A percentile compares a stretch with the other conserved stretches of the same genome.
Conservation (phyloP, 1,139 yeast genomes). For the Casaregolazyma lundiana region DNA sequence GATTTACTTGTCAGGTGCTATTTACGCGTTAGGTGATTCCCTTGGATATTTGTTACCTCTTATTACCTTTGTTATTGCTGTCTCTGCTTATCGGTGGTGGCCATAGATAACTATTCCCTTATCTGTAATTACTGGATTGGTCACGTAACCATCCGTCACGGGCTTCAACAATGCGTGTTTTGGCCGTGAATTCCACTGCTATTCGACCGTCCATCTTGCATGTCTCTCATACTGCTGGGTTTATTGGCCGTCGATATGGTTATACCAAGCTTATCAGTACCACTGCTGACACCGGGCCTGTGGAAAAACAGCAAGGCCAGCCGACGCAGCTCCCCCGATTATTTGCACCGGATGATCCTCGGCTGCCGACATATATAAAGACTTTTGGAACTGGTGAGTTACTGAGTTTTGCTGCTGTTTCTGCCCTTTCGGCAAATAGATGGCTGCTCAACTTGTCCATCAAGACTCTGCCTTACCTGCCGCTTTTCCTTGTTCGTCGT, state of each 20-base stretch:
- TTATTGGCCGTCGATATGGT: neutral
- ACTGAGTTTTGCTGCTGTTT: slow-evolving; percentile 29
- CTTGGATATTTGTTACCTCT: no score
- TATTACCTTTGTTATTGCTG: no score
- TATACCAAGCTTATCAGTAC: neutral
- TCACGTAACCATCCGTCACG: no score
- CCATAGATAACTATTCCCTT: no score
- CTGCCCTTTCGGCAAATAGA: slow-evolving; percentile 33
- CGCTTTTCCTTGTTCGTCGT: slow-evolving; percentile 62
- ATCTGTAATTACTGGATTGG: no score
- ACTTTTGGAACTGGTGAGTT: slow-evolving; percentile 23
- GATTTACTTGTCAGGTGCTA: no score
- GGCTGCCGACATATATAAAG: slow-evolving; percentile 19
- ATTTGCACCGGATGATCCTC: slow-evolving; percentile 6
- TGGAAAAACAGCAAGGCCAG: neutral
- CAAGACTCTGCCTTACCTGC: slow-evolving; percentile 42
- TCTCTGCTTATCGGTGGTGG: no score
- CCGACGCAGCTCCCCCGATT: neutral
- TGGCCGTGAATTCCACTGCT: no score
- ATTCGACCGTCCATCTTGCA: no score
- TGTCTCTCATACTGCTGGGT: neutral
- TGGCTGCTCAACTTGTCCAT: slow-evolving; percentile 31
- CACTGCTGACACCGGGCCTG: neutral
- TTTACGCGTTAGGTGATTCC: no score
- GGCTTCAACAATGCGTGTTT: no score